A percentile compares a stretch with the other conserved stretches of the same genome.
phyloP scores from a whole-genome alignment of 208 protist genomes.

The Leishmania arabica region DNA sequence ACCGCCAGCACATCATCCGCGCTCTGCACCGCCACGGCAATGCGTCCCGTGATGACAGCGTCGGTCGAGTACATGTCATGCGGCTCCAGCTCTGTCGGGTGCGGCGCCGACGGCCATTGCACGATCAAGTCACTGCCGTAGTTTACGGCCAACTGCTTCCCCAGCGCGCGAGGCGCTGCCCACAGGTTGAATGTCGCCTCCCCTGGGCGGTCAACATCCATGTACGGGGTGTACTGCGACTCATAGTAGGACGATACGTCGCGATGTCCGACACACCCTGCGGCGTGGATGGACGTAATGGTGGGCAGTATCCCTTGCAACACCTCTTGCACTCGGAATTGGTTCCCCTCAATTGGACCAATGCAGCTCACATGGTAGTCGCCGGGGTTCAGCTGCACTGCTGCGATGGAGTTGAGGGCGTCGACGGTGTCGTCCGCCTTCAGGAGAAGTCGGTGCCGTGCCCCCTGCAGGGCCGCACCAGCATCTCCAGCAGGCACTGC shows the following conservation, averaged over 20 bases:
- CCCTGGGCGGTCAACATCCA: conserved; percentile 64
- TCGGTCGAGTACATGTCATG: conserved; percentile 33
- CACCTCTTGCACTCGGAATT: conserved; percentile 56
- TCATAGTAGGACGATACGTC: conserved; percentile 63
- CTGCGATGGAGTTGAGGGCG: conserved; percentile 38
- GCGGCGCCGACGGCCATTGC: conserved; percentile 31
- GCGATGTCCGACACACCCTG: conserved; percentile 33
- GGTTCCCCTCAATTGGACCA: conserved; percentile 62
- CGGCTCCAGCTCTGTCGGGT: conserved; percentile 26
- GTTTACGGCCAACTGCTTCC: conserved; percentile 36
- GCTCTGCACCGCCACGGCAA: conserved; percentile 63
- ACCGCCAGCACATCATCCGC: conserved; percentile 66
- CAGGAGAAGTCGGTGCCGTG: conserved; percentile 4
- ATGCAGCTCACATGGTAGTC: conserved; percentile 85
- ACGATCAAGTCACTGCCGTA: conserved; percentile 44
- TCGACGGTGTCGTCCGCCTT: conserved; percentile 32
- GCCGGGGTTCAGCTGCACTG: conserved; percentile 59
- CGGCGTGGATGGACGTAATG: conserved; percentile 36
- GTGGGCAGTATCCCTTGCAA: conserved; percentile 63
- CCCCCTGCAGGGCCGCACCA: neutral
- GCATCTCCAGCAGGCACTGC: neutral
- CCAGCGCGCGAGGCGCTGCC: conserved; percentile 47
- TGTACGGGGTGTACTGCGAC: conserved; percentile 53
- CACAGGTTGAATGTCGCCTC: conserved; percentile 78
- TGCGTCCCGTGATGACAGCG: conserved; percentile 71